Conservation (phyloP, 192 early-diverging fungal species). For the Coemansia sp. region DNA sequence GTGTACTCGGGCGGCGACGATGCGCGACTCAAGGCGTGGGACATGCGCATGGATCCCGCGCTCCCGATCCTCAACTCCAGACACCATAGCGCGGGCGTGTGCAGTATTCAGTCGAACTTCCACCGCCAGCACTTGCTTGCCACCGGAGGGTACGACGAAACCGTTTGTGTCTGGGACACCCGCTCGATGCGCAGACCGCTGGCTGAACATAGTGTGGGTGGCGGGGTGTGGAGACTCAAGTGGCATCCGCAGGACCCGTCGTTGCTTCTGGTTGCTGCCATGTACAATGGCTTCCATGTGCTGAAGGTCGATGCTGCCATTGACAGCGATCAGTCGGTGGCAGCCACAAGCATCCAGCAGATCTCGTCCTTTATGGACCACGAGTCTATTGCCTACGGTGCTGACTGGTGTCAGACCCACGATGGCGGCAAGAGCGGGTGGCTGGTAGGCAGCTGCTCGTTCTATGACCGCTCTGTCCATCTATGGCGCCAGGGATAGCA, state of each 20-base stretch:
- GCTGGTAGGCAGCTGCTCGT: slow-evolving; percentile 73
- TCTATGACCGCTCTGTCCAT: slow-evolving; percentile 76
- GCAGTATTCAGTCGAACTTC: slow-evolving; percentile 84
- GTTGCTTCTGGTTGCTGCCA: slow-evolving; percentile 75
- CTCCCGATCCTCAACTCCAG: slow-evolving; percentile 63
- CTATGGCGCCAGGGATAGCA: slow-evolving; percentile 58
- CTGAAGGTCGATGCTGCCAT: slow-evolving; percentile 52
- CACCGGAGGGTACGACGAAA: slow-evolving; percentile 93
- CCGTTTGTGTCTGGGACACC: slow-evolving; percentile 87
- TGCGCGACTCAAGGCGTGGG: slow-evolving; percentile 84
- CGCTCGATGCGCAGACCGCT: slow-evolving; percentile 77
- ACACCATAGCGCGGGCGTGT: slow-evolving; percentile 87
- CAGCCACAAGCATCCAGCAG: background rate
- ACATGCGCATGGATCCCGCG: slow-evolving; percentile 60
- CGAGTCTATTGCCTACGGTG: slow-evolving; percentile 74
- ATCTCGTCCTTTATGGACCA: slow-evolving; percentile 66
- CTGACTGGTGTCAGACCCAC: slow-evolving; percentile 67
- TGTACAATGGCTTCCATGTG: slow-evolving; percentile 91
- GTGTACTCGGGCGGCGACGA: slow-evolving; percentile 87
- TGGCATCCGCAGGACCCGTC: slow-evolving; percentile 80
- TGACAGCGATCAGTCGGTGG: slow-evolving; percentile 9
- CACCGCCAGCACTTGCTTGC: slow-evolving; percentile 75
- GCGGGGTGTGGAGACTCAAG: slow-evolving; percentile 93
- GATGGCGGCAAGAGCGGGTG: slow-evolving; percentile 9
- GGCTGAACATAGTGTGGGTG: slow-evolving; percentile 67